phyloP scores from a whole-genome alignment of 2,329 filamentous ascomycete species.

The Microdochium paspali region DNA sequence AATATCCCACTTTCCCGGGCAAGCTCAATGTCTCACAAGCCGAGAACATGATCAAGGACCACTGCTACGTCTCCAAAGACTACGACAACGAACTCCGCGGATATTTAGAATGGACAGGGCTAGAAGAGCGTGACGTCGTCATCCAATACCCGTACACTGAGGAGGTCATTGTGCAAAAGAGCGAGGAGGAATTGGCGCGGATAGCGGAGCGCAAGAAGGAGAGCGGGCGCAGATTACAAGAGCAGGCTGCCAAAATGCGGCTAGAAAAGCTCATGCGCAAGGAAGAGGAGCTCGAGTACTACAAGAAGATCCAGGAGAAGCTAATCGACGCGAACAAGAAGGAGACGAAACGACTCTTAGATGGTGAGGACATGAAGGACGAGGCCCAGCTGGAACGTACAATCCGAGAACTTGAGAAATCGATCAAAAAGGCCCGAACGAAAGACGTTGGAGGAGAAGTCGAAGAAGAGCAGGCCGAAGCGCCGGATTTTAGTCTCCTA shows the following conservation, averaged over 20 bases:
- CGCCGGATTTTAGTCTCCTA: slow-evolving; percentile 77
- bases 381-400: slow-evolving; percentile 76
- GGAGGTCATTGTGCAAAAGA: slow-evolving; percentile 83
- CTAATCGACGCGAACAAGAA: slow-evolving; percentile 79
- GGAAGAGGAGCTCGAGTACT: slow-evolving; percentile 91
- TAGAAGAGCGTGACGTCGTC: slow-evolving; percentile 82
- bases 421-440: slow-evolving; percentile 80
- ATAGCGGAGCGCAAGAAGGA: slow-evolving; percentile 94
- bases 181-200: slow-evolving; percentile 80
- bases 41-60: slow-evolving; percentile 76
- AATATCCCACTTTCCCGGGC: slow-evolving; percentile 82
- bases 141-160: slow-evolving; percentile 93
- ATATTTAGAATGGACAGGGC: slow-evolving; percentile 82
- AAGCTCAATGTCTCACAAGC: slow-evolving; percentile 82
- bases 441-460: slow-evolving; percentile 82
- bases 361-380: slow-evolving; percentile 86
- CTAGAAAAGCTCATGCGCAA: slow-evolving; percentile 92
- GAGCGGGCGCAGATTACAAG: slow-evolving; percentile 80
- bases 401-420: slow-evolving; percentile 83
- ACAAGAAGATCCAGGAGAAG: slow-evolving; percentile 68
- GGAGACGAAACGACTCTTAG: slow-evolving; percentile 75
- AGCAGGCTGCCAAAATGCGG: slow-evolving; percentile 95
- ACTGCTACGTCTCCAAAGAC: slow-evolving; percentile 80
- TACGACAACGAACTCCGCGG: slow-evolving; percentile 69
- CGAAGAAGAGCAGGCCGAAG: slow-evolving; percentile 66